Percentiles rank a stretch among this genome's conserved stretches.
phyloP scores from a whole-genome alignment of 139 green algal species.

The Raphidocelis subcapitata region DNA sequence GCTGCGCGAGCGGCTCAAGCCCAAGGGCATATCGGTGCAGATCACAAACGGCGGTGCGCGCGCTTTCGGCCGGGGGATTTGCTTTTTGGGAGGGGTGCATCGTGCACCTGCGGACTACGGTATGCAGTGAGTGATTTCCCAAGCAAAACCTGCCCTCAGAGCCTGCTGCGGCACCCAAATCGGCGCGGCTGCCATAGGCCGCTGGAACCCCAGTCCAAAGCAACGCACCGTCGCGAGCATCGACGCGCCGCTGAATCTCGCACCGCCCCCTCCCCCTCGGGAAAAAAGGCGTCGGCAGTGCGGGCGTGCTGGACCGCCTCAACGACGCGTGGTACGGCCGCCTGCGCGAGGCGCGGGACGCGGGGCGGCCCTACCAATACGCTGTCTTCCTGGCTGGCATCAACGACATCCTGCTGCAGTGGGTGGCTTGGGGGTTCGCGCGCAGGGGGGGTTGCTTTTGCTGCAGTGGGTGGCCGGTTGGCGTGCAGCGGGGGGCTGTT shows the following conservation, averaged over 20 bases:
- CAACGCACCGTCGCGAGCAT: background rate
- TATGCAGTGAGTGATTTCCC: no score
- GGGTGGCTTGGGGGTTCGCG: constrained; percentile 7
- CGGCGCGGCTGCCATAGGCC: no score
- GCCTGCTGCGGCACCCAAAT: no score
- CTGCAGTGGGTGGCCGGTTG: background rate
- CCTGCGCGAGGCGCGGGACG: background rate
- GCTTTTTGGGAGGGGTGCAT: no score
- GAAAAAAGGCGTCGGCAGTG: constrained; percentile 15
- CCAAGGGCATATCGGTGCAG: no score
- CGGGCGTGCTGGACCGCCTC: constrained; percentile 26
- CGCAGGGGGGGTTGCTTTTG: background rate
- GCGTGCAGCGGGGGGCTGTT: no score
- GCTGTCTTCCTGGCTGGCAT: constrained; percentile 23
- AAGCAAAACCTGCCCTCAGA: no score
- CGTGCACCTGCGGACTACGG: no score
- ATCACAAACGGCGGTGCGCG: no score
- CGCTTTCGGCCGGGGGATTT: no score
- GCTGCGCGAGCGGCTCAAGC: no score
- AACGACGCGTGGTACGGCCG: constrained; percentile 8
- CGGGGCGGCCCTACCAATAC: constrained; percentile 16
- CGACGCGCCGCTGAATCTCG: background rate
- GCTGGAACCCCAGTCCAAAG: background rate
- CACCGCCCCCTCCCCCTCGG: no score
- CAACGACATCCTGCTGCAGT: constrained; percentile 25